A percentile compares a stretch with the other conserved stretches of the same genome.
Conservation (phyloP, 306 rosid genomes). For the Begonia fuchsioides region DNA sequence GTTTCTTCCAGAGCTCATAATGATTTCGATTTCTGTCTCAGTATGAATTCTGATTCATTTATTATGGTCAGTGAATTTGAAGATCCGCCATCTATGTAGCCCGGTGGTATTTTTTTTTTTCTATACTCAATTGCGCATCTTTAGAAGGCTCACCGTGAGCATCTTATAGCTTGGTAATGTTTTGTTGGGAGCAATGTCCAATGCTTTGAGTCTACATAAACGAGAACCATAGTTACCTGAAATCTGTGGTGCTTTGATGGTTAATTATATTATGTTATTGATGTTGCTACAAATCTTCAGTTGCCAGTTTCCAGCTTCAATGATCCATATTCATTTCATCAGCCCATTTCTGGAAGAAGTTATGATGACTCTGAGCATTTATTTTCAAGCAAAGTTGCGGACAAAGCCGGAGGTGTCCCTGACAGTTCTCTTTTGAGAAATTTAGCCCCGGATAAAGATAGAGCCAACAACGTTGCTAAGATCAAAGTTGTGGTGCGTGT, state of each 20-base stretch:
- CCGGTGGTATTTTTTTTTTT: no score
- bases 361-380: conserved; percentile 73
- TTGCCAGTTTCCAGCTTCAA: conserved; percentile 40
- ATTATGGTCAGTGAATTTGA: no score
- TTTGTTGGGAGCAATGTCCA: no score
- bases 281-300: conserved; percentile 14
- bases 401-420: conserved; percentile 46
- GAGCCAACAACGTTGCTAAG: conserved; percentile 77
- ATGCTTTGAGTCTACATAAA: no score
- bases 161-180: no score
- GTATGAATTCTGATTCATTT: no score
- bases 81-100: no score
- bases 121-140: no score
- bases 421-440: conserved; percentile 55
- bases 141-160: no score
- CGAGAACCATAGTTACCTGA: no score
- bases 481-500: conserved; percentile 97
- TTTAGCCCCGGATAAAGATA: conserved; percentile 76
- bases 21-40: background rate
- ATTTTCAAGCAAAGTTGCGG: conserved; percentile 28
- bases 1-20: background rate
- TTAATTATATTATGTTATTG: no score
- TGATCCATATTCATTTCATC: conserved; percentile 29
- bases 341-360: conserved; percentile 43
- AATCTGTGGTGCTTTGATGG: no score